Base-by-base conservation (phyloP, 768 basidiomycete genomes). In the Macrolepiota fuliginosa region DNA sequence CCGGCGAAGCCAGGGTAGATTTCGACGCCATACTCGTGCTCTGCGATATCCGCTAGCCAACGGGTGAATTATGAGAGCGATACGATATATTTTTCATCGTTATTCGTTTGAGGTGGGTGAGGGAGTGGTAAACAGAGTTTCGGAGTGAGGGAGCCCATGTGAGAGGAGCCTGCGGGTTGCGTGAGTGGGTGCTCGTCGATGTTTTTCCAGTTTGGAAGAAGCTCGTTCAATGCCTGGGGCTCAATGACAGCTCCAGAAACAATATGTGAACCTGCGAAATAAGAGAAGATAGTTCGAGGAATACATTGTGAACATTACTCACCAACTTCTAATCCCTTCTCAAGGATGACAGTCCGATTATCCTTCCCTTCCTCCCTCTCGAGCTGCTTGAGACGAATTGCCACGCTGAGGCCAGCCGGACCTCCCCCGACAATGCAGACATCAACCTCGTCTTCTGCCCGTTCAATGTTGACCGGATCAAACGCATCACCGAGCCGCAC, bases 401-500 rank as follows among this genome's bases (percentile, higher is more conserved):
- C 96, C n/a, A 96, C 95, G 64, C 89, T 90, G 63, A 99, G 82
- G 5, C 97, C 96, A 0, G 97, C 96, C 0, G 97, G 97, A 2
- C 96, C 97, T 2, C 84, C 96, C 9, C 96, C 96, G 59, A 97
- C 95, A 69, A 99, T 98, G 73, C 94, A 96, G 36, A 98, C 95
- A 68, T 99, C 96, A 37, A 96, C 95, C 47, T 94, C 86, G 69
- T 98, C 97, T 46, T 88, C 83, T 19, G 86, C 86, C 12, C 95
- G 84, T 64, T 97, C 92, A 17, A 94, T 79, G n/a, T 72, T 74
- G 15, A 74, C 73, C 0, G 88, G 83, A 68, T 91, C 82, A 71
- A 79, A 81, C 6, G 65, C 57, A 13, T 59, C 67, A n/a, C 49
- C 49, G 11, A 51, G 58, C 4, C 24, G 56, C 6, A 36, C 10